Base-by-base conservation (phyloP, 768 basidiomycete species). In the Panellus pusillus region DNA sequence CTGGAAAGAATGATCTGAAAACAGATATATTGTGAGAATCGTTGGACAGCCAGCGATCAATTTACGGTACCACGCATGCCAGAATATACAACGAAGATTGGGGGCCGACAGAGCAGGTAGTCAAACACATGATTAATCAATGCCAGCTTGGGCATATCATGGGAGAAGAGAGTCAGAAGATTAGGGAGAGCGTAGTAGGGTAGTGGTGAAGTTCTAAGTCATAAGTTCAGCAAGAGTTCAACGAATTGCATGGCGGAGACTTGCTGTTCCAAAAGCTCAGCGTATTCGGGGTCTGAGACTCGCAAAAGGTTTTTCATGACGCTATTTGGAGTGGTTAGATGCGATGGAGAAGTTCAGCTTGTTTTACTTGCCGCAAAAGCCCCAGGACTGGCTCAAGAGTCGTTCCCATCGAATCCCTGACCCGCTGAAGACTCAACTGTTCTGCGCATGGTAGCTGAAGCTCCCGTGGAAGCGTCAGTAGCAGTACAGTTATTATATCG, bases 91-190 rank as follows among this genome's bases (percentile, higher is more conserved):
- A 84, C 78, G 1, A 79, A 76, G 27, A 93, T 81, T 9, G 94
- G 94, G 20, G 91, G 91, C 32, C 93, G 79, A 58, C 84, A 82
- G 12, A 98, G 72, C 9, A 97, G 71, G 65, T 86, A 98, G 70
- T 98, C 94, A 68, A 96, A 98, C 43, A 93, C 82, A 58, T 93
- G 88, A 66, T 96, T 93, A 24, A 93, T 89, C 36, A 94, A 83
- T 5, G 87, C 80, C n/a, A 96, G 79, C 2, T 89, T 90, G 8
- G 94, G 91, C 52, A 93, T 79, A 61, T 97, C 93, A 67, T 98
- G 94, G 11, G 94, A 85, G 72, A 98, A 93, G 28, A 96, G 79
- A 0, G 93, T 96, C 31, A 98, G 75, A 29, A 97, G 81, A 70
- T 93, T 91, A 4, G 93, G 91, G 15, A 98, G 79, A 0, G 93